Evolutionary conservation across 371 early-diverging fungal species (phyloP).

Genomic region (Globomyces sp.): DNA sequence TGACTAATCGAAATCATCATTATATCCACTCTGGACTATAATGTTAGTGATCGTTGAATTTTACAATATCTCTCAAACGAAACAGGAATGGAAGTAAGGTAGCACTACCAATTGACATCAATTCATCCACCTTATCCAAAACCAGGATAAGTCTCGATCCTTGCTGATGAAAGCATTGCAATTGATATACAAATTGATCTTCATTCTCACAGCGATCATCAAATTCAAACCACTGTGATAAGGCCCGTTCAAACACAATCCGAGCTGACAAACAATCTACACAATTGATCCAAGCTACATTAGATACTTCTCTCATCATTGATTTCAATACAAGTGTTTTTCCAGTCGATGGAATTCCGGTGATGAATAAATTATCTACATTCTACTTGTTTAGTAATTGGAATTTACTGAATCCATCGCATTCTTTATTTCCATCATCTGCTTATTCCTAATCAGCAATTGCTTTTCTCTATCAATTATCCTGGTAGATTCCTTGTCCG

Average conservation of each 20-base stretch:
- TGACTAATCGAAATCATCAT: too few relatives aligned
- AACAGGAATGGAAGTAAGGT: constrained; percentile 66
- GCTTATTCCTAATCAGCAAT: too few relatives aligned
- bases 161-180: constrained; percentile 19
- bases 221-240: constrained; percentile 54
- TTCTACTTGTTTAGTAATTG: neutral
- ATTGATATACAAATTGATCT: constrained; percentile 62
- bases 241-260: constrained; percentile 69
- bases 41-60: neutral
- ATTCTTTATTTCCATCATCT: too few relatives aligned
- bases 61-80: constrained; percentile 68
- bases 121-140: constrained; percentile 77
- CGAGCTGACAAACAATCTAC: constrained; percentile 72
- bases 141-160: constrained; percentile 39
- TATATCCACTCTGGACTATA: constrained; percentile 38
- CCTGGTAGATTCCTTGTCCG: too few relatives aligned
- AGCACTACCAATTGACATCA: constrained; percentile 60
- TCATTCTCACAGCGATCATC: constrained; percentile 60
- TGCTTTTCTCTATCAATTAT: too few relatives aligned
- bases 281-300: constrained; percentile 64
- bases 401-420: too few relatives aligned
- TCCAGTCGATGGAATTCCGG: constrained; percentile 72
- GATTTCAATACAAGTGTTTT: constrained; percentile 60
- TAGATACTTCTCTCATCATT: constrained; percentile 17
- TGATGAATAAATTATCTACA: constrained; percentile 37